Base-by-base conservation (phyloP, 805 yeast species). In the Ogataea minuta region DNA sequence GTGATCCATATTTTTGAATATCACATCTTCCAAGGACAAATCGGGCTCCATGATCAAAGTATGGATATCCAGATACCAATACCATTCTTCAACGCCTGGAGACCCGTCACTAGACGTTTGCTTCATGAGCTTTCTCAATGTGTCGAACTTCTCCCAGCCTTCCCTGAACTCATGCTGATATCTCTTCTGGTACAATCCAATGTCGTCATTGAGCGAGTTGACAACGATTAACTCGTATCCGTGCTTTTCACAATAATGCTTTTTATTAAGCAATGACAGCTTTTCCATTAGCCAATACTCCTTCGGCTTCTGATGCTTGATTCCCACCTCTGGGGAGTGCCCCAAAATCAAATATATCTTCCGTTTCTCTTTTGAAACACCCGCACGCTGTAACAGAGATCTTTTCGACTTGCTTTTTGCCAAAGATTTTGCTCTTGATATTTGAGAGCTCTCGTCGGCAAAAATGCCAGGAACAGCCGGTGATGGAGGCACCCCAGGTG, bases 141-240 rank as follows among this genome's bases (percentile, higher is more conserved):
- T 43, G 43, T 68, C 72, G 28, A 66, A 60, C 43, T 67, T 67
- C 46, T 65, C 71, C 72, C 72, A 67, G 3, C 71, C 70, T 53
- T 67, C 71, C 45, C 78, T 62, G 56, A 65, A 65, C 38, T 72
- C 77, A 53, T 71, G 71, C 32, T 73, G 71, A 49, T 73, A 73
- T 34, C 70, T 57, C 49, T 71, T 73, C 45, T 69, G 64, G 47
- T 64, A 64, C 21, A 58, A 32, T 16, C 74, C 71, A 56, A 67
- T 60, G 43, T 72, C 74, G 30, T 56, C 59, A 15, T 50, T 44
- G 30, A 53, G 31, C 0, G 56, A 45, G 27, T 52, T 58, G 9
- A 56, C 52, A 4, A 72, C 62, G 4, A 73, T 62, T 36, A 73
- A 54, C 20, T 73, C 75, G 44, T 73, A 73, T 1, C 75, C 74